These are phyloP conservation scores for Trichosporon faecale DNA, from an alignment of 1,284 basidiomycete species.

Conservation along the genomic window DNA sequence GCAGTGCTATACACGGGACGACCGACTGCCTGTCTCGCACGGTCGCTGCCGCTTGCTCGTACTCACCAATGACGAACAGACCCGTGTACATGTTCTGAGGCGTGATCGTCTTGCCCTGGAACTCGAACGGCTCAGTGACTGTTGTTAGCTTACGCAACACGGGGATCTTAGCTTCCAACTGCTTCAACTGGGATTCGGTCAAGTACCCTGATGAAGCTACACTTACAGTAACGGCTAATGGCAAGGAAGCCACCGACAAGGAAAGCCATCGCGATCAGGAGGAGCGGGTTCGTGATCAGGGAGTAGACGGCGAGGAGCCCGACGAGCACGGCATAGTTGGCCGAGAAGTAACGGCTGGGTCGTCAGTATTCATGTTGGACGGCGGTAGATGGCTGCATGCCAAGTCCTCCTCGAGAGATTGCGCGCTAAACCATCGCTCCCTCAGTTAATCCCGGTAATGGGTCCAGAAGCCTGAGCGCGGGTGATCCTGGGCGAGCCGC, in stretches of 20 bases:
- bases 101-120: constrained; percentile 55
- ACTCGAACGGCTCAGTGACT: constrained; percentile 51
- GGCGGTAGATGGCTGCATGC: constrained; percentile 57
- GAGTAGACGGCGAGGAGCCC: constrained; percentile 82
- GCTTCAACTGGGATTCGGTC: too few species aligned
- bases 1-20: too few species aligned
- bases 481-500: too few species aligned
- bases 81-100: constrained; percentile 64
- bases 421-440: too few species aligned
- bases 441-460: too few species aligned
- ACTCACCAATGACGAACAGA: constrained; percentile 46
- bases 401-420: too few species aligned
- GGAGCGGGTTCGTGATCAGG: constrained; percentile 72
- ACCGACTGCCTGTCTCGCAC: too few species aligned
- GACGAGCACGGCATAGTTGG: constrained; percentile 85
- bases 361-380: not conserved
- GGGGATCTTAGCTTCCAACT: too few species aligned
- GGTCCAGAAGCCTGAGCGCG: too few species aligned
- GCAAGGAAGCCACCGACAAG: constrained; percentile 85
- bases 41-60: too few species aligned
- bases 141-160: constrained; percentile 13
- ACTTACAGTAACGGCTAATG: constrained; percentile 84
- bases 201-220: too few species aligned
- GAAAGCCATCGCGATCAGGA: constrained; percentile 81
- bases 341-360: constrained; percentile 83